Percentiles rank a stretch among this genome's conserved stretches.
Conservation (phyloP, 305 asterid genomes). For the Fraxinus albicans region DNA sequence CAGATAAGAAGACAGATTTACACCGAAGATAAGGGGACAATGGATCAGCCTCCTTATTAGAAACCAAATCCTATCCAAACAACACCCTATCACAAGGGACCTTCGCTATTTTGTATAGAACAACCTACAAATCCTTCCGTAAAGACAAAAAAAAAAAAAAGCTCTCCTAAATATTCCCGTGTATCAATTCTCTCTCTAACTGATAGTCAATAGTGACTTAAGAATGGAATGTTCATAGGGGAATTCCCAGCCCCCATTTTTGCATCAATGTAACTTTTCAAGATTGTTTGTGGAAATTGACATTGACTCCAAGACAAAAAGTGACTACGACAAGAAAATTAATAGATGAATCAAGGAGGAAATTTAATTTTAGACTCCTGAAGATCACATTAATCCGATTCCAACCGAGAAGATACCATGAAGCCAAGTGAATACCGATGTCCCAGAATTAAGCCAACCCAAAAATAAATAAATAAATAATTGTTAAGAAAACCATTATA, state of each 20-base stretch:
- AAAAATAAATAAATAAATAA: background rate
- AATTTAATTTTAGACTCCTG: background rate
- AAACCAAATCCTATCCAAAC: background rate
- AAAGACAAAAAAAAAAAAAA: background rate
- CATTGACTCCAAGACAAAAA: background rate
- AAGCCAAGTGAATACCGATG: background rate
- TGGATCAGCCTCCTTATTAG: background rate
- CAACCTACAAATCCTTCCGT: background rate
- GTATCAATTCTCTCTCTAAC: background rate
- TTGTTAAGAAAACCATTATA: background rate
- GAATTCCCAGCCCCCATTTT: background rate
- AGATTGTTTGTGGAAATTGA: background rate
- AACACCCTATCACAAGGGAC: background rate
- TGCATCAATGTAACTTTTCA: background rate
- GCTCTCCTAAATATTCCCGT: background rate
- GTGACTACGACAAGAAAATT: background rate
- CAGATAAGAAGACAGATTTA: background rate
- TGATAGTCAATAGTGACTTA: background rate
- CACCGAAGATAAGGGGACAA: background rate
- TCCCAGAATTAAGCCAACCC: background rate
- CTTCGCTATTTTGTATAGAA: background rate
- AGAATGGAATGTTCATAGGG: background rate
- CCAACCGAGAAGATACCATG: background rate
- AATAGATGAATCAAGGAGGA: background rate
- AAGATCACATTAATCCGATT: background rate